Base-by-base conservation (phyloP, 1,284 basidiomycete genomes). In the Dichomitus squalens region DNA sequence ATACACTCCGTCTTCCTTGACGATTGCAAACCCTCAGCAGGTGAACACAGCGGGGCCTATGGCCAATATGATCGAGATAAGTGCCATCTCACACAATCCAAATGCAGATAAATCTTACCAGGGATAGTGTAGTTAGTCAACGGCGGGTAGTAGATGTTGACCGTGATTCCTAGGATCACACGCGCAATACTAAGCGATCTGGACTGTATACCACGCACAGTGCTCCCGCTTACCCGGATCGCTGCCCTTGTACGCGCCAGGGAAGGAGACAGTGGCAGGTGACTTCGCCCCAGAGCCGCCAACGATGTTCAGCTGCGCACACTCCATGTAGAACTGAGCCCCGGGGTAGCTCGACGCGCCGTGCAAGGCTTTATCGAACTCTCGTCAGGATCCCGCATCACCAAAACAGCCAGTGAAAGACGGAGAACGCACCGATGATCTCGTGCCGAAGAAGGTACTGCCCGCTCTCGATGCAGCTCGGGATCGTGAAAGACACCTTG, bases 321-420 rank as follows among this genome's bases (percentile, higher is more conserved):
- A 82, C 65, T 80, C 78, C 79, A 81, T 79, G 77, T 81, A 82
- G 66, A 84, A 71, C 59, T 83, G 81, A 35, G 82, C 82, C 38
- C 81, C 82, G 25, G 80, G 80, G 64, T 82, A 80, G 14, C 59
- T 70, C 6, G 64, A 59, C 4, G 75, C 79, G 14, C 67, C 75
- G 64, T 80, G 78, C 23, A 81, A 67, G 16, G 78, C 79, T 76
- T 51, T 11, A 14, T 18, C 7, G 41, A 9, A 36, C 6, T 9
- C 5, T 23, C 6, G 18, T 43, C 25, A 38, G 21, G n/a, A n/a
- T n/a, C n/a, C n/a, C n/a, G n/a, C n/a, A n/a, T n/a, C 20, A 34
- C 7, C 23, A 49, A 60, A 6, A 11, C 14, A 23, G 61, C 93
- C 92, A 3, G 95, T 76, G 40, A 77, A 78, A 52, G 12, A 18